A percentile compares a stretch with the other conserved stretches of the same genome.
These are phyloP conservation scores for Saccharomycopsis javanensis DNA, from an alignment of 805 yeast genomes.

Conservation along the genomic window DNA sequence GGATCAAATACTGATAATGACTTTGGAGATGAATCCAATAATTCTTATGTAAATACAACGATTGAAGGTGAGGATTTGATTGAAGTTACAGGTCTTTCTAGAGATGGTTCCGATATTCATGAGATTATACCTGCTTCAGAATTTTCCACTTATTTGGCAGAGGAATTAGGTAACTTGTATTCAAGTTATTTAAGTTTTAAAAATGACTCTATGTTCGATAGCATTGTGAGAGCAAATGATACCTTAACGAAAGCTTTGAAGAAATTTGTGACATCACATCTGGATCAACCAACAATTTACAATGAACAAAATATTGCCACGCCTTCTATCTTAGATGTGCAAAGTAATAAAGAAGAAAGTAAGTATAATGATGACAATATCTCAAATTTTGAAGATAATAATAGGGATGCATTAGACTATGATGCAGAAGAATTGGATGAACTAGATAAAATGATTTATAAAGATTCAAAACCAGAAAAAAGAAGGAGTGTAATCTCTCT, in stretches of 20 bases:
- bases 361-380: background rate
- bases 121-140: constrained; percentile 26
- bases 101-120: constrained; percentile 21
- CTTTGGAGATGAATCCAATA: background rate
- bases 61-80: constrained; percentile 21
- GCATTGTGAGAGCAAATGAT: constrained; percentile 26
- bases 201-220: constrained; percentile 25
- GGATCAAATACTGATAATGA: constrained; percentile 15
- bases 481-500: constrained; percentile 11
- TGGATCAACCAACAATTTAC: background rate
- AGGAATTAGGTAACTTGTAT: constrained; percentile 31
- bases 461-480: constrained; percentile 20
- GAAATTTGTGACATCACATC: constrained; percentile 9
- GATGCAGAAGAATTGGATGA: constrained; percentile 25
- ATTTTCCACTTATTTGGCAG: constrained; percentile 30
- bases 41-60: constrained; percentile 10
- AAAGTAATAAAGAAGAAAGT: constrained; percentile 2
- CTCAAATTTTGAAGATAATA: background rate
- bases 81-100: constrained; percentile 24
- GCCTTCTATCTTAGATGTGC: constrained; percentile 1
- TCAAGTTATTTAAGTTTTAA: constrained; percentile 28
- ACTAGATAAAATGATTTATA: constrained; percentile 26
- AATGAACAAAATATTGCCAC: background rate
- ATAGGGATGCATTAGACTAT: constrained; percentile 20
- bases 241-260: constrained; percentile 19